Percentiles rank a stretch among this genome's conserved stretches.
Evolutionary conservation across 164 flowering plant genomes (phyloP).

Genomic region (Magnolia changhungtana): DNA sequence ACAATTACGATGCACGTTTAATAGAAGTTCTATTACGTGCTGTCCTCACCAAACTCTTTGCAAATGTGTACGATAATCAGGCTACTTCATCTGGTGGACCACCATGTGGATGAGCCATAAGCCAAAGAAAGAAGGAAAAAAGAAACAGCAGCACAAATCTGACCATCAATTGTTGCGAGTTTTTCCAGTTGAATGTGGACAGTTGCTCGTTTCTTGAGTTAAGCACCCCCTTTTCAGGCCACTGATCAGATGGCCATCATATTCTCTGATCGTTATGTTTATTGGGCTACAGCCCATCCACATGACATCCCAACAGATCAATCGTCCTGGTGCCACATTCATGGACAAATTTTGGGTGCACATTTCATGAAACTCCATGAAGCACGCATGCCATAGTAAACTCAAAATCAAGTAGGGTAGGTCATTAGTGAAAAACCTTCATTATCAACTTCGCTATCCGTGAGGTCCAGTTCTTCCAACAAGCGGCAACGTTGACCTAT

Average conservation of each 20-base stretch:
- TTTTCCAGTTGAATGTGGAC: neutral
- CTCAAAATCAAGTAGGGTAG: neutral
- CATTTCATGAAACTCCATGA: neutral
- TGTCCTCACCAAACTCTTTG: neutral
- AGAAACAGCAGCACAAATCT: neutral
- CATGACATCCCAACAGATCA: neutral
- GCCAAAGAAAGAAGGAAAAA: neutral
- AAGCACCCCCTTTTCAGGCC: neutral
- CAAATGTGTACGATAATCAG: neutral
- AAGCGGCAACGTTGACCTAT: conserved; percentile 61
- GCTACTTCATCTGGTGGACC: neutral
- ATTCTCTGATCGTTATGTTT: neutral
- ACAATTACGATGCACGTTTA: neutral
- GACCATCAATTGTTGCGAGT: neutral
- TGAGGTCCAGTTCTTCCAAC: conserved; percentile 81
- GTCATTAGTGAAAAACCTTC: conserved; percentile 47
- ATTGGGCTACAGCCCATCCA: neutral
- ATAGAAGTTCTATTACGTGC: neutral
- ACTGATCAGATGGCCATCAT: neutral
- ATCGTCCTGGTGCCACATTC: neutral
- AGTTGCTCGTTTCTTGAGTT: no score
- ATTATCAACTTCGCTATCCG: conserved; percentile 77
- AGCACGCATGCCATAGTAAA: neutral
- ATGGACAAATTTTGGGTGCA: neutral
- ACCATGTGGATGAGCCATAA: neutral